Conservation (phyloP, 1,139 yeast genomes). For the Magnusiomyces sp. region DNA sequence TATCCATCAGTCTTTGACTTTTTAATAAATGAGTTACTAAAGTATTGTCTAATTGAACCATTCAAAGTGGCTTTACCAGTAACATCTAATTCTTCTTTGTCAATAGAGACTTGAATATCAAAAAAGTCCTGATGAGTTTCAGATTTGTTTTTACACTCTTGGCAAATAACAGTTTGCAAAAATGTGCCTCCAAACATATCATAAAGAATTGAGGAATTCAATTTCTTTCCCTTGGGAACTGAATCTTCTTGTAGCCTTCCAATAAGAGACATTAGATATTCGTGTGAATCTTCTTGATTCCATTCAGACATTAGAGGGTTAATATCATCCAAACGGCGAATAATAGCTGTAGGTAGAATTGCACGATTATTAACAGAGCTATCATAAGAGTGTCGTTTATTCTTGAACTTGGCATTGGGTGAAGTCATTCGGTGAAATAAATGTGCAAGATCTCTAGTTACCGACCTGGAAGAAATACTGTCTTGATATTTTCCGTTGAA, state of each 20-base stretch:
- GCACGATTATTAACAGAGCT: conserved; percentile 6
- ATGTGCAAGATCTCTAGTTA: conserved; percentile 64
- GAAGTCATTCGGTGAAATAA: conserved; percentile 62
- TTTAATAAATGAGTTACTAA: conserved; percentile 68
- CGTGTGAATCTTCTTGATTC: conserved; percentile 98
- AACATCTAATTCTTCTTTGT: conserved; percentile 38
- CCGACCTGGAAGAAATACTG: conserved; percentile 48
- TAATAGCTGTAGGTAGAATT: conserved; percentile 59
- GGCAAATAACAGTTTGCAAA: conserved; percentile 77
- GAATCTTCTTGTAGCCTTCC: conserved; percentile 85
- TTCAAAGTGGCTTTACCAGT: conserved; percentile 52
- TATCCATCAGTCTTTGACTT: conserved; percentile 60
- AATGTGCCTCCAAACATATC: conserved; percentile 91
- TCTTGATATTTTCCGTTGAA: conserved; percentile 33
- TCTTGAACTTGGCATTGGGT: conserved; percentile 25
- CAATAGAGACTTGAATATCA: conserved; percentile 60
- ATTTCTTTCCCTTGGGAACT: conserved; percentile 77
- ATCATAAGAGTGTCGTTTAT: background rate
- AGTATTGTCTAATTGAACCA: conserved; percentile 68
- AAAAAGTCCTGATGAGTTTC: conserved; percentile 89
- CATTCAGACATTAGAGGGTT: conserved; percentile 95
- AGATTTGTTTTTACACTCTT: conserved; percentile 70
- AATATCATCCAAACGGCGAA: conserved; percentile 68
- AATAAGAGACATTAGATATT: conserved; percentile 85
- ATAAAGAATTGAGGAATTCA: conserved; percentile 74